Base-by-base conservation (phyloP, 2,329 filamentous ascomycete species). In the Blastomyces emzantsi region DNA sequence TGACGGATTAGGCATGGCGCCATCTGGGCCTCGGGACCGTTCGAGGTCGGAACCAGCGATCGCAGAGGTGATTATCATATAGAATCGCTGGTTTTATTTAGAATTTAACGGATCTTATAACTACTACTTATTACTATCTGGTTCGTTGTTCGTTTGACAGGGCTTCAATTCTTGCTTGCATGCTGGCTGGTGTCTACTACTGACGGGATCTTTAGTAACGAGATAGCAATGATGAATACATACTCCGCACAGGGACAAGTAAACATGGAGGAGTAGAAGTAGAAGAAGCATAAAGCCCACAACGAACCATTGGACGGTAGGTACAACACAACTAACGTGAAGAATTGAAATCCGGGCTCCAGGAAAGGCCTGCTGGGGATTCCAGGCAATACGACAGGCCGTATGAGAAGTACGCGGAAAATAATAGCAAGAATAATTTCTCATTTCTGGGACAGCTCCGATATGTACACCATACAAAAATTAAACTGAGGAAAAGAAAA, bases 1-100 rank as follows among this genome's bases (percentile, higher is more conserved):
- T 59, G 56, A 43, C 56, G 39, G 41, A 59, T 59, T 59, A 59
- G 57, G 57, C 39, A 59, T 45, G 39, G 57, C 39, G 57, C 57
- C 39, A 17, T 59, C n/a, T 56, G 28, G 28, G n/a, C 28, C 28
- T n/a, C n/a, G n/a, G n/a, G n/a, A 7, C 15, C 17, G 2, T 45
- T 13, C 13, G 5, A 43, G 39, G 39, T 5, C 15, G 13, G 39
- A 43, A 43, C 39, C 3, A 2, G 13, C 11, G 3, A 43, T 43
- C 11, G 15, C 39, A 43, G 9, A 13, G 9, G 11, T 2, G 11
- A 43, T 15, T 15, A 17, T 43, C 13, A 43, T 13, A 43, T 43
- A 3, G 39, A 43, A 43, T 43, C 39, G 15, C 9, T 13, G 13
- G 3, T 15, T 43, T 43, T 43, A 15, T 43, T 17, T 43, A 3